These are phyloP conservation scores for Collybiopsis luxurians DNA, from an alignment of 768 basidiomycete species.

Conservation along the genomic window DNA sequence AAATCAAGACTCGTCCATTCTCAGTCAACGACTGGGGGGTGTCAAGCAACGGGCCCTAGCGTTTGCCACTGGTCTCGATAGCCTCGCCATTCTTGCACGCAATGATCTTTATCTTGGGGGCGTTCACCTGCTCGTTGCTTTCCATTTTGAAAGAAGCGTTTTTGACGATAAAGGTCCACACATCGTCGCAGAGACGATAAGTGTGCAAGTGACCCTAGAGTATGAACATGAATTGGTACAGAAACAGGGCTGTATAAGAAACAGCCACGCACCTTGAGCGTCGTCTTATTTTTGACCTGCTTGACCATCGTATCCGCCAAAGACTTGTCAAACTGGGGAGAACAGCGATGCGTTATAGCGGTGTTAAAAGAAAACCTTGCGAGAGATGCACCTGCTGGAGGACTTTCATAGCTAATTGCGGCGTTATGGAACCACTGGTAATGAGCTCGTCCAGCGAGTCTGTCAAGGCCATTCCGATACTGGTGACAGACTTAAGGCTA, in stretches of 20 bases:
- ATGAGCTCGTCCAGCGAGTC: slow-evolving; percentile 99
- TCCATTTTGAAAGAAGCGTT: slow-evolving; percentile 96
- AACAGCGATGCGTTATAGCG: not conserved
- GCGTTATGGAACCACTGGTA: slow-evolving; percentile 93
- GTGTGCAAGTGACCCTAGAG: slow-evolving; percentile 91
- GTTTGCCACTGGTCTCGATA: slow-evolving; percentile 41
- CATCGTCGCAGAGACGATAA: slow-evolving; percentile 91
- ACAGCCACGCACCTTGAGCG: slow-evolving; percentile 66
- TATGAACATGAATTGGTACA: slow-evolving; percentile 9
- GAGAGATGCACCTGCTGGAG: slow-evolving; percentile 74
- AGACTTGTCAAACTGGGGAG: slow-evolving; percentile 87
- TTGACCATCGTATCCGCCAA: slow-evolving; percentile 91
- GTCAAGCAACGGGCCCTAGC: not conserved
- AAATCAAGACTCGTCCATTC: no score
- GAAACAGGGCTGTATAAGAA: not conserved
- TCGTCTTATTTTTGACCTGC: slow-evolving; percentile 93
- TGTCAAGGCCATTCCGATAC: slow-evolving; percentile 95
- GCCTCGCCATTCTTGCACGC: slow-evolving; percentile 97
- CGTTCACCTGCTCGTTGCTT: slow-evolving; percentile 70
- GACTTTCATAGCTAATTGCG: slow-evolving; percentile 99
- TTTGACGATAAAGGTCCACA: slow-evolving; percentile 98
- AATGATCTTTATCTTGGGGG: slow-evolving; percentile 91
- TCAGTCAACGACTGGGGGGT: no score
- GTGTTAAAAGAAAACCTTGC: no score
- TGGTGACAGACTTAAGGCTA: slow-evolving; percentile 27